Evolutionary conservation across 2,329 filamentous ascomycete genomes (phyloP).

Genomic region (Botrytis tulipae): DNA sequence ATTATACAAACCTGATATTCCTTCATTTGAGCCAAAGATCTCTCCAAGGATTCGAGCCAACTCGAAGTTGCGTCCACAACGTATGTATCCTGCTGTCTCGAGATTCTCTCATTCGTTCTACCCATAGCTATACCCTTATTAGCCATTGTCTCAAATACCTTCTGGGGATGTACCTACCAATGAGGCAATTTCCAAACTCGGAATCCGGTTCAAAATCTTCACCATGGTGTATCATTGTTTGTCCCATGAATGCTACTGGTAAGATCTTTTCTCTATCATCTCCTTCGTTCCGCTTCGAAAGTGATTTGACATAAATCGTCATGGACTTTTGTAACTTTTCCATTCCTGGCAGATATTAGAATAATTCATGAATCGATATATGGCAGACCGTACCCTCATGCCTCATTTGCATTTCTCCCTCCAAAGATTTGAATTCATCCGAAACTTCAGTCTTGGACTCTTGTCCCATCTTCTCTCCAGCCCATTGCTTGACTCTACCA

Average conservation of each 20-base stretch:
- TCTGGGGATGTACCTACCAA: slow-evolving; percentile 44
- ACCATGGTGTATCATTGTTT: slow-evolving; percentile 82
- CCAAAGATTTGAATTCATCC: slow-evolving; percentile 87
- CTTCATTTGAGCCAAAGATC: slow-evolving; percentile 91
- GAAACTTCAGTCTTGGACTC: slow-evolving; percentile 84
- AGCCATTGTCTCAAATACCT: slow-evolving; percentile 21
- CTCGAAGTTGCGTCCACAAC: slow-evolving; percentile 72
- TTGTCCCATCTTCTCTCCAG: slow-evolving; percentile 90
- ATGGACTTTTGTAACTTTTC: slow-evolving; percentile 85
- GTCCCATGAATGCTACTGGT: slow-evolving; percentile 75
- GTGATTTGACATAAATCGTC: slow-evolving; percentile 81
- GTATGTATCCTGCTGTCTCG: slow-evolving; percentile 81
- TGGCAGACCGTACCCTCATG: slow-evolving; percentile 67
- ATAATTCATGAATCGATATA: background rate
- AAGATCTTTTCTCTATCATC: slow-evolving; percentile 87
- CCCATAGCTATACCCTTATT: slow-evolving; percentile 60
- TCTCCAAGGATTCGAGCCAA: slow-evolving; percentile 90
- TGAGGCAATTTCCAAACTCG: slow-evolving; percentile 84
- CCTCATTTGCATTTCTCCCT: slow-evolving; percentile 85
- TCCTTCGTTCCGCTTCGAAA: slow-evolving; percentile 77
- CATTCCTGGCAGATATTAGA: slow-evolving; percentile 64
- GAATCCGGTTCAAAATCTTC: slow-evolving; percentile 91
- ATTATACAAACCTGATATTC: slow-evolving; percentile 76
- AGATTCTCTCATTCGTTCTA: slow-evolving; percentile 82
- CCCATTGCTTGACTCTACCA: slow-evolving; percentile 96